A percentile compares a stretch with the other conserved stretches of the same genome.
Evolutionary conservation across 345 rosid genomes (phyloP).

Genomic region (Garcia nutans): DNA sequence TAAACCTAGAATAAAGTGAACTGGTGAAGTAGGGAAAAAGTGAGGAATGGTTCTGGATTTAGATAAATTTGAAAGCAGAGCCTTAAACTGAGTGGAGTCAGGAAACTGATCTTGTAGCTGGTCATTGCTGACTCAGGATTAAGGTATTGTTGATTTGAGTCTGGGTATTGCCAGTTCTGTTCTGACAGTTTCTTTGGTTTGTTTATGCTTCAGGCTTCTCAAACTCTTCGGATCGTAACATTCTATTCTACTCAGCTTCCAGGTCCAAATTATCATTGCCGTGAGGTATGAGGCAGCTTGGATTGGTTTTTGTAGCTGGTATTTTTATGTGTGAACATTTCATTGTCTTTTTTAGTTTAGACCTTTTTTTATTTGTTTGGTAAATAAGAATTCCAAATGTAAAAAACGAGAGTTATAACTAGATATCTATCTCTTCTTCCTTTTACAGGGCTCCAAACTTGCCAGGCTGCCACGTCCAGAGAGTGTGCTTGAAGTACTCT

Average conservation of each 20-base stretch:
- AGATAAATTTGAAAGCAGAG: no score
- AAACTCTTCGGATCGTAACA: conserved; percentile 77
- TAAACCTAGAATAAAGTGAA: no score
- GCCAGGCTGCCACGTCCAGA: conserved; percentile 81
- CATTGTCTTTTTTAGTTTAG: background rate
- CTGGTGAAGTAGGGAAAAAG: no score
- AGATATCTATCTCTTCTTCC: conserved; percentile 1
- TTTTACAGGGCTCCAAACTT: conserved; percentile 76
- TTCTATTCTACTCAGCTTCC: conserved; percentile 98
- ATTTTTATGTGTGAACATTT: background rate
- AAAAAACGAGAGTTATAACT: background rate
- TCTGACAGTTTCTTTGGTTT: conserved; percentile 15
- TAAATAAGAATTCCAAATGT: background rate
- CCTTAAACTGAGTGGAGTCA: no score
- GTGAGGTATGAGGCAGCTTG: conserved; percentile 55
- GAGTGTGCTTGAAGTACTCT: conserved; percentile 60
- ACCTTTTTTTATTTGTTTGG: background rate
- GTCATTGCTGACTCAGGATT: no score
- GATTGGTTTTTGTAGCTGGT: background rate
- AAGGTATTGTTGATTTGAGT: no score
- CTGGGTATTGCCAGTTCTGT: background rate
- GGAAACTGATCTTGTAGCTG: no score
- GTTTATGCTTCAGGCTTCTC: conserved; percentile 62
- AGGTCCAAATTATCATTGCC: conserved; percentile 97
- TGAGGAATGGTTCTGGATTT: no score